Conservation (phyloP, 352 stramenopile genomes). For the Pythium chondricola region DNA sequence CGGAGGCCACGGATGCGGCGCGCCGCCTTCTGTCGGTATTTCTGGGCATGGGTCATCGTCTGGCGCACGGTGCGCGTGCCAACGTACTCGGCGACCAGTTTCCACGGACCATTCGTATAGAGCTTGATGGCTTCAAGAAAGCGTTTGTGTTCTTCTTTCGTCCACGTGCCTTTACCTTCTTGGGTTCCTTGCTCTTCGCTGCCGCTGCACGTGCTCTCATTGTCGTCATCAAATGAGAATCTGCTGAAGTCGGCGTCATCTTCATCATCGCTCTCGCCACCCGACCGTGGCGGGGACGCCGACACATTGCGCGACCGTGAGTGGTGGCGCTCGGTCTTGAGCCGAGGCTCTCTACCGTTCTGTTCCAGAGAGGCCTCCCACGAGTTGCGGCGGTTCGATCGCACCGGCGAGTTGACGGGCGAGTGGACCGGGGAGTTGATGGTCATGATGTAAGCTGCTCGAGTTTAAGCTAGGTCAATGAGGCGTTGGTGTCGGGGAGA, state of each 20-base stretch:
- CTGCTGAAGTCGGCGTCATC: slow-evolving; percentile 10
- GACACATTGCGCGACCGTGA: slow-evolving; percentile 3
- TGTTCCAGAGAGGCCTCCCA: slow-evolving; percentile 7
- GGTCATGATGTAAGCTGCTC: slow-evolving; percentile 4
- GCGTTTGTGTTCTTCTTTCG: slow-evolving; percentile 50
- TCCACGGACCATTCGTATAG: slow-evolving; percentile 64
- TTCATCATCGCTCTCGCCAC: slow-evolving; percentile 12
- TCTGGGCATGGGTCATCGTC: slow-evolving; percentile 74
- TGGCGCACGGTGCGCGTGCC: slow-evolving; percentile 64
- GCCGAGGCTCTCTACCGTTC: slow-evolving; percentile 3
- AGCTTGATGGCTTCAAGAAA: slow-evolving; percentile 74
- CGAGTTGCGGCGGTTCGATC: slow-evolving; percentile 10
- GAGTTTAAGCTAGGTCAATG: too few species aligned
- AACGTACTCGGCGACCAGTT: slow-evolving; percentile 53
- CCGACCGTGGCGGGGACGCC: slow-evolving; percentile 7
- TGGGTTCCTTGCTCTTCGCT: slow-evolving; percentile 14
- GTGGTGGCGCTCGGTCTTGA: not conserved
- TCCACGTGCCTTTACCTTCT: slow-evolving; percentile 42
- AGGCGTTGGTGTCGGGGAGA: too few species aligned
- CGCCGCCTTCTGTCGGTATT: slow-evolving; percentile 61
- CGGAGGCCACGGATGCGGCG: slow-evolving; percentile 50
- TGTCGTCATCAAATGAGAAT: slow-evolving; percentile 1
- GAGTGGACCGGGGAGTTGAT: too few species aligned
- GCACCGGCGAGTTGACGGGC: slow-evolving; percentile 5
- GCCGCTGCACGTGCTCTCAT: slow-evolving; percentile 16